Conservation (phyloP, 73 alveolate species). For the Paramecium bursaria region DNA sequence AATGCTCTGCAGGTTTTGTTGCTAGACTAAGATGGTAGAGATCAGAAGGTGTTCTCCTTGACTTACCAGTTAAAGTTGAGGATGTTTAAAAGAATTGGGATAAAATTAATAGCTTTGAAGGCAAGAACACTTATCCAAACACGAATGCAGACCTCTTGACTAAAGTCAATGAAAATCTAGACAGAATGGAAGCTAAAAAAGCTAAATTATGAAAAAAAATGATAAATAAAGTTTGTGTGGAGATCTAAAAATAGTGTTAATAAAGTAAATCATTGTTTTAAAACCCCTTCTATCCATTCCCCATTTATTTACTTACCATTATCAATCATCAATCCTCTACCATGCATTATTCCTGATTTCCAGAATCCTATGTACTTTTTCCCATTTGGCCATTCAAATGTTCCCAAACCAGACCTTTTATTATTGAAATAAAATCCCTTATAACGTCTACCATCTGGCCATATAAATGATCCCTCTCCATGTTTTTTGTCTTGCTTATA, state of each 20-base stretch:
- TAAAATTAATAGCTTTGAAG: slow-evolving; percentile 72
- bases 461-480: slow-evolving; percentile 72
- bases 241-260: no score
- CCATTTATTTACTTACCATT: slow-evolving; percentile 42
- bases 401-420: slow-evolving; percentile 47
- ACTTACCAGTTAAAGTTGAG: slow-evolving; percentile 73
- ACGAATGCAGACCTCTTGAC: slow-evolving; percentile 64
- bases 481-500: slow-evolving; percentile 56
- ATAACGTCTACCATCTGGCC: slow-evolving; percentile 71
- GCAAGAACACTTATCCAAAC: slow-evolving; percentile 62
- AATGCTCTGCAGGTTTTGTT: slow-evolving; percentile 84
- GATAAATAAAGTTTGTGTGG: no score
- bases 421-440: slow-evolving; percentile 46
- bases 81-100: slow-evolving; percentile 75
- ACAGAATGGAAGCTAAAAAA: slow-evolving; percentile 50
- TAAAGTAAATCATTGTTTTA: slow-evolving; percentile 32
- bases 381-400: slow-evolving; percentile 53
- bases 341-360: slow-evolving; percentile 42
- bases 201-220: slow-evolving; percentile 68
- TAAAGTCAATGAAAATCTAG: slow-evolving; percentile 60
- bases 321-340: slow-evolving; percentile 44
- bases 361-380: slow-evolving; percentile 46
- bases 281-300: slow-evolving; percentile 59
- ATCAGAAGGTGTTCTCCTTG: slow-evolving; percentile 74
- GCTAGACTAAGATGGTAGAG: slow-evolving; percentile 84